Conservation (phyloP, 495 filamentous ascomycete genomes). For the Xylaria venustula region DNA sequence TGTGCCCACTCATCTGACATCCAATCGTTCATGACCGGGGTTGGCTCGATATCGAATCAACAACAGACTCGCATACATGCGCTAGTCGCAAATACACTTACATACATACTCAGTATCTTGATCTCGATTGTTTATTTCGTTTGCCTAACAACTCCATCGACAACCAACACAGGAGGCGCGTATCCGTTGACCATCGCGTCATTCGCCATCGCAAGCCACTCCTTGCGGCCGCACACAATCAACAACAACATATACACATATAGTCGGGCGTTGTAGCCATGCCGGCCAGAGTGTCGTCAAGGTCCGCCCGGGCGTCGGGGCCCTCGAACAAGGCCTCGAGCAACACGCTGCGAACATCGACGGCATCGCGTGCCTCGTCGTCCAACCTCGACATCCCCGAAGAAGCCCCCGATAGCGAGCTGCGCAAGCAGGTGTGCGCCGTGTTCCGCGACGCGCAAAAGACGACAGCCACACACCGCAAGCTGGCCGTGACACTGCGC, state of each 20-base stretch:
- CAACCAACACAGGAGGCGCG: too few relatives aligned
- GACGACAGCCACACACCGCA: constrained; percentile 83
- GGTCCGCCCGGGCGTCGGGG: constrained; percentile 51
- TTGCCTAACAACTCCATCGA: too few relatives aligned
- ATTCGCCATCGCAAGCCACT: too few relatives aligned
- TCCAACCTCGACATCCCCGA: constrained; percentile 66
- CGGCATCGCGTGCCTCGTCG: constrained; percentile 62
- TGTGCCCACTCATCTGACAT: too few relatives aligned
- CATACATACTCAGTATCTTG: too few relatives aligned
- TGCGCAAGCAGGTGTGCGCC: constrained; percentile 73
- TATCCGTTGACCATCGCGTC: too few relatives aligned
- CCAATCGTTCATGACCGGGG: too few relatives aligned
- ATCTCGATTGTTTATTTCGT: too few relatives aligned
- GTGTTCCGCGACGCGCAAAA: constrained; percentile 87
- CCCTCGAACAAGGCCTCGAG: constrained; percentile 58
- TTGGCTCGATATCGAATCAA: too few relatives aligned
- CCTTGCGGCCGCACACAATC: not conserved
- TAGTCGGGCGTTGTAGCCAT: constrained; percentile 38
- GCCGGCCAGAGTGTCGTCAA: constrained; percentile 59
- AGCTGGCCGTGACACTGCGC: constrained; percentile 78
- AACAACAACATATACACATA: not conserved
- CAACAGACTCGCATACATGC: too few relatives aligned
- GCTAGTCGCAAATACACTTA: too few relatives aligned
- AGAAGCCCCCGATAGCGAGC: constrained; percentile 65
- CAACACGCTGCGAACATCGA: constrained; percentile 52